Evolutionary conservation across 208 protist genomes (phyloP).

Genomic region (Crithidia thermophila): DNA sequence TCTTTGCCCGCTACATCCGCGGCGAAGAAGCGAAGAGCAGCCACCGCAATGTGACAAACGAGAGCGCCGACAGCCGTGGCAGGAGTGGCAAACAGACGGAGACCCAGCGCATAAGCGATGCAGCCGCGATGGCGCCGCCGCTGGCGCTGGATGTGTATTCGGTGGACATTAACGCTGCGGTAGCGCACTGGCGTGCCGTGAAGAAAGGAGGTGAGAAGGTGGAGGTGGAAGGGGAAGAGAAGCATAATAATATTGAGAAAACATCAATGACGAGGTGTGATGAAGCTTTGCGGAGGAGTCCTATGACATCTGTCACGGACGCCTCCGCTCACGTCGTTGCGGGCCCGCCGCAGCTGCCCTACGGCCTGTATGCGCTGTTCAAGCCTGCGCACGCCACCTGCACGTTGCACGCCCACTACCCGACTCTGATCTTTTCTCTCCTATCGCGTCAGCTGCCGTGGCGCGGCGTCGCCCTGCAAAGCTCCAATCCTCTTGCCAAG

Average conservation of each 20-base stretch:
- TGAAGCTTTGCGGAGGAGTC: no score
- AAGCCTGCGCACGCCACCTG: slow-evolving; percentile 68
- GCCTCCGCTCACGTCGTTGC: slow-evolving; percentile 1
- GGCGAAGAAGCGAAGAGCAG: slow-evolving; percentile 6
- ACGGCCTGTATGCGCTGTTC: slow-evolving; percentile 60
- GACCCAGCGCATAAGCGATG: not conserved
- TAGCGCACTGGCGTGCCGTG: slow-evolving; percentile 6
- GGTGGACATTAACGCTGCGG: slow-evolving; percentile 37
- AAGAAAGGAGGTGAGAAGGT: not conserved
- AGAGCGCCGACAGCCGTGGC: not conserved
- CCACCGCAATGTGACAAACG: not conserved
- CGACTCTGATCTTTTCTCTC: slow-evolving; percentile 49
- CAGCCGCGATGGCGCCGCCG: slow-evolving; percentile 25
- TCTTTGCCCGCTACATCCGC: slow-evolving; percentile 42
- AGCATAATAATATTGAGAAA: no score
- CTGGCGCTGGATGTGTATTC: slow-evolving; percentile 38
- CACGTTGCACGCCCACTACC: slow-evolving; percentile 62
- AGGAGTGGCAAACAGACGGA: not conserved
- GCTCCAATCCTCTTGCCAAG: no score
- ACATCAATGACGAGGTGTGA: no score
- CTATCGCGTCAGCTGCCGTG: slow-evolving; percentile 42
- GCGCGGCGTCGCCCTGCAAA: slow-evolving; percentile 14
- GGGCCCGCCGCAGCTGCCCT: slow-evolving; percentile 36
- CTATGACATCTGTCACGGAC: no score
- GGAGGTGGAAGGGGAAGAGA: not conserved